Evolutionary conservation across 2,329 filamentous ascomycete genomes (phyloP), one percentile per base, ranked within the genome.

Genomic region (Penicillium sp.): DNA sequence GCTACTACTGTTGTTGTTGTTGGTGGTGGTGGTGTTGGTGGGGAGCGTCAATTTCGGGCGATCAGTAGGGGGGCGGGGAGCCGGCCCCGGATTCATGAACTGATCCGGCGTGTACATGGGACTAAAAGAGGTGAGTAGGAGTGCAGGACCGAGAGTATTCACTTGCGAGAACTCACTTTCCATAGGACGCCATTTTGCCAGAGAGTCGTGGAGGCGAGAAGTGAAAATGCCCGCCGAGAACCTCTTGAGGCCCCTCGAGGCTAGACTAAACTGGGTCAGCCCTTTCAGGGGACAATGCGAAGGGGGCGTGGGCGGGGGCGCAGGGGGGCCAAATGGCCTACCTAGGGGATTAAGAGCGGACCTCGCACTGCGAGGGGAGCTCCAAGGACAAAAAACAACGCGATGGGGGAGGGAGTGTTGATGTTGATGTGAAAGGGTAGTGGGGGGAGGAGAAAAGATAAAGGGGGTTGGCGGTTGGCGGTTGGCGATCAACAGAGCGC

Each of bases 61-160:
- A 68, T 94, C 90, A 54, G 83, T 87, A 17, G 93, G 94, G 55
- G 94, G 93, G 66, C 89, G 88, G 60, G 94, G 94, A 62, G 94
- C 93, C 64, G 94, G 93, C 60, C 94, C 91, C 56, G 94, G 91
- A 74, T 97, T 97, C 89, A 97, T 95, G 78, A 97, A 97, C 65
- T 86, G 83, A 58, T 83, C 81, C 54, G 80, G 75, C 36, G 81
- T 77, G 73, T 86, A 87, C 65, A 84, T 79, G 60, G 82, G 84
- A 68, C 59, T 61, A 44, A 44, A 49, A 44, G 33, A 13, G 33
- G 39, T 47, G 7, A 49, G 49, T 61, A 44, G 36, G 37, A 17
- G 37, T 27, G 12, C 26, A 3, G n/a, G 13, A 18, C 29, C 5
- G 29, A 32, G 29, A 10, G 13, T 32, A 69, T 69, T 56, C 63